phyloP scores from a whole-genome alignment of 345 rosid species.

The Geranium brycei region DNA sequence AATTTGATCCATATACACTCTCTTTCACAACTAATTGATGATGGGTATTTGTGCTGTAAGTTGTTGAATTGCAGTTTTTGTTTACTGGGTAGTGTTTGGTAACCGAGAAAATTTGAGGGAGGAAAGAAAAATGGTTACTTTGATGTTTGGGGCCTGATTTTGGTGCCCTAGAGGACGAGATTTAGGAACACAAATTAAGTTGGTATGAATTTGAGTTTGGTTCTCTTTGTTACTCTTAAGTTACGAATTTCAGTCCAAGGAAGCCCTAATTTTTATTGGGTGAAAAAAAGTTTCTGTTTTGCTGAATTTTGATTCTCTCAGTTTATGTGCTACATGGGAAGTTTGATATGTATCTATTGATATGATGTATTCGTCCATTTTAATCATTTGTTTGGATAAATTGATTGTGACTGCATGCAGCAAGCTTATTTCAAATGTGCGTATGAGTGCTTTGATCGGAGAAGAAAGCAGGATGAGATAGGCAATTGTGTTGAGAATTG shows the following conservation, averaged over 20 bases:
- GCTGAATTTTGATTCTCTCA: not conserved
- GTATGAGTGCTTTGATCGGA: conserved; percentile 76
- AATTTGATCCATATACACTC: not conserved
- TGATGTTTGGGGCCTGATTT: not conserved
- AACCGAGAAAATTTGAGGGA: not conserved
- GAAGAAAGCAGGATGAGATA: conserved; percentile 63
- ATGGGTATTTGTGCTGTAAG: not conserved
- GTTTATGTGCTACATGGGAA: not conserved
- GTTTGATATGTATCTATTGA: not conserved
- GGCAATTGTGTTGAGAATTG: conserved; percentile 68
- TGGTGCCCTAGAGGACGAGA: not conserved
- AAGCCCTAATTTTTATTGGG: too few relatives aligned
- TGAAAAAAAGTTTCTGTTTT: too few relatives aligned
- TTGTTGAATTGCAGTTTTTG: not conserved
- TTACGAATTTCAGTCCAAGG: too few relatives aligned
- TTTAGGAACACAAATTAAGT: not conserved
- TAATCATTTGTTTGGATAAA: not conserved
- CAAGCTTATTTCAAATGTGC: conserved; percentile 96
- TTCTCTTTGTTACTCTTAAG: not conserved
- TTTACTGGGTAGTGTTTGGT: not conserved
- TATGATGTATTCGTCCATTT: not conserved
- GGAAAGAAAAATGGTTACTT: not conserved
- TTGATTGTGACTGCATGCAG: conserved; percentile 28
- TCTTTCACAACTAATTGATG: not conserved
- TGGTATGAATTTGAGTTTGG: not conserved